Evolutionary conservation across 495 filamentous ascomycete genomes (phyloP), one percentile per base, ranked within the genome.

Genomic region (Glarea lozoyensis): DNA sequence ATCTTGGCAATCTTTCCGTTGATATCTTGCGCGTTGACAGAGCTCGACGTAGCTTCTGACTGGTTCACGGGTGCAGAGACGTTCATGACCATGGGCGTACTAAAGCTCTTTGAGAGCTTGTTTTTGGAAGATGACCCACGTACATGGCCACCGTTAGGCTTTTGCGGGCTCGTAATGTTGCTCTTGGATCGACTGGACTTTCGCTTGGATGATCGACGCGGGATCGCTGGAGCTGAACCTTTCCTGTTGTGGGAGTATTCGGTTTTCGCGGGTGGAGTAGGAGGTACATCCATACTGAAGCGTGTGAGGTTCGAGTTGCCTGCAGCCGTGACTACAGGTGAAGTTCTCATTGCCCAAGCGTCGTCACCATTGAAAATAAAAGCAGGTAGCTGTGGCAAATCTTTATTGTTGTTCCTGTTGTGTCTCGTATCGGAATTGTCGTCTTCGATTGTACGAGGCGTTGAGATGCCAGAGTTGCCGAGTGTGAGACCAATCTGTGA

Each of bases 1-100:
- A 63, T 63, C 16, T 40, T 48, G 13, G 53, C 42, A 4, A 63
- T 34, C 36, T 61, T 63, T 0, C 46, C 37, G 22, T 46, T 47
- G 17, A 60, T 43, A 3, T 54, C 44, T 0, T 21, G 10, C 1
- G 37, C 17, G 17, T 57, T 19, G 9, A 33, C 4, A 6, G 30
- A 27, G 7, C 31, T 10, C 7, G 33, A n/a, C n/a, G 7, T 42
- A 33, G n/a, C n/a, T n/a, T n/a, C n/a, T n/a, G n/a, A n/a, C n/a
- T n/a, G n/a, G n/a, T n/a, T n/a, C n/a, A n/a, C n/a, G 39, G 20
- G 24, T 33, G 22, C 15, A 13, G 22, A 30, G 21, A 17, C 12
- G 13, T 19, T 42, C 35, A 17, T 39, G 36, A 15, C 17, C 3
- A 9, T 24, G 27, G 24, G 17, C 24, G 5, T 43, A 15, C 17